phyloP scores from a whole-genome alignment of 495 filamentous ascomycete species.

The Chaetomidium leptoderma region DNA sequence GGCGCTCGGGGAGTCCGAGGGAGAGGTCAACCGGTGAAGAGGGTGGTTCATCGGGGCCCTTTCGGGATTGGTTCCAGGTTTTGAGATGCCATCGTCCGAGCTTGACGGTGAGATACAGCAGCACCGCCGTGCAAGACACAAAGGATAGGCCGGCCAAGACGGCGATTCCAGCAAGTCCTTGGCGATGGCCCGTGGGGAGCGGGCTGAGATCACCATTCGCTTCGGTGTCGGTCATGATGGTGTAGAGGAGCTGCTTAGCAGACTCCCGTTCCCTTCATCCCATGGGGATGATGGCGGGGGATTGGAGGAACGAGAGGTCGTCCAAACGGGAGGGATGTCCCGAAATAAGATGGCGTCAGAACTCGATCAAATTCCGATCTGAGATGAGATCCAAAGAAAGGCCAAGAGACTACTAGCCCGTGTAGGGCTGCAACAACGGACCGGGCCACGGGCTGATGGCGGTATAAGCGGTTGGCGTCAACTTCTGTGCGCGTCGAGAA shows the following conservation, averaged over 20 bases:
- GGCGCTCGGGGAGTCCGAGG: conserved; percentile 23
- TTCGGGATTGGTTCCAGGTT: conserved; percentile 10
- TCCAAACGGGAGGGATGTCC: background rate
- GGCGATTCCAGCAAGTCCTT: conserved; percentile 48
- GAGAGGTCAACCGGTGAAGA: conserved; percentile 19
- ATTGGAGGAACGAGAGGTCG: background rate
- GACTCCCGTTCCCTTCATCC: background rate
- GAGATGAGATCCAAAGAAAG: background rate
- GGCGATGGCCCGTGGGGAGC: conserved; percentile 42
- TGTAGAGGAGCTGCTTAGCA: conserved; percentile 6
- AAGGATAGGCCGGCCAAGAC: conserved; percentile 53
- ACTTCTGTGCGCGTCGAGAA: too few relatives aligned
- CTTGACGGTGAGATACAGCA: conserved; percentile 51
- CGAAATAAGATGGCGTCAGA: background rate
- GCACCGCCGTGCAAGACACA: conserved; percentile 45
- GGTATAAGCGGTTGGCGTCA: background rate
- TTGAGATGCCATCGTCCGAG: conserved; percentile 48
- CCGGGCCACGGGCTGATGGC: too few relatives aligned
- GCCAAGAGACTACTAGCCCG: background rate
- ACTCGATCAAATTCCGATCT: background rate
- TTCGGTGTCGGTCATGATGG: background rate
- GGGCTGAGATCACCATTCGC: conserved; percentile 33
- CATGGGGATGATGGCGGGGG: background rate
- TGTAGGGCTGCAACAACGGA: background rate
- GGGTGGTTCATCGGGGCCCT: background rate